Evolutionary conservation across 352 stramenopile genomes (phyloP).

Genomic region (Peronospora farinosa): DNA sequence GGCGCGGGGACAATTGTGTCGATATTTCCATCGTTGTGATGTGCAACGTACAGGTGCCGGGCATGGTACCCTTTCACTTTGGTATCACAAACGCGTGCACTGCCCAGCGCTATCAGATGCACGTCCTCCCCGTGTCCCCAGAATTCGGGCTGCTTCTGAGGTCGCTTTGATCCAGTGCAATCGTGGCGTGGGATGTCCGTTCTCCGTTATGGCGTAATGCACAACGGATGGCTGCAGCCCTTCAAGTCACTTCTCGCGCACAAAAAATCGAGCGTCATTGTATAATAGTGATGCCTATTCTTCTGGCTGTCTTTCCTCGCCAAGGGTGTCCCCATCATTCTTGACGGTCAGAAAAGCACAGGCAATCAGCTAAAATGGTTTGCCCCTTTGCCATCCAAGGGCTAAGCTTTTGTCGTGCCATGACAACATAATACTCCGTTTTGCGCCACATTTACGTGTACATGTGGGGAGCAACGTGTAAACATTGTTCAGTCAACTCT

Average conservation of each 20-base stretch:
- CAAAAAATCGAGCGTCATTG: neutral
- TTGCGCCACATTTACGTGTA: too few relatives aligned
- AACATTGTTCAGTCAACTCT: too few relatives aligned
- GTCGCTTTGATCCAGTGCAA: neutral
- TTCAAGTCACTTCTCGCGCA: constrained; percentile 1
- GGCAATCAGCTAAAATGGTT: constrained; percentile 4
- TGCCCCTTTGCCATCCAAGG: too few relatives aligned
- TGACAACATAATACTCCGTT: too few relatives aligned
- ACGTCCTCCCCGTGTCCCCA: too few relatives aligned
- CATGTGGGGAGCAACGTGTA: too few relatives aligned
- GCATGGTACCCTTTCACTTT: neutral
- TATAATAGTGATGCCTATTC: neutral
- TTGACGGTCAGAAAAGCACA: constrained; percentile 4
- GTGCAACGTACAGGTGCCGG: neutral
- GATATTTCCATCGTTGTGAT: constrained; percentile 1
- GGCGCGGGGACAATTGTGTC: neutral
- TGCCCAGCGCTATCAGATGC: too few relatives aligned
- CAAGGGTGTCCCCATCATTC: neutral
- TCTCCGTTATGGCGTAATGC: constrained; percentile 2
- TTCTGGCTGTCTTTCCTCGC: neutral
- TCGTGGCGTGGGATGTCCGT: constrained; percentile 8
- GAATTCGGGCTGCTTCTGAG: neutral
- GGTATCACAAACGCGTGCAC: neutral
- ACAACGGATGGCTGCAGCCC: constrained; percentile 15
- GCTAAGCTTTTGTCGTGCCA: too few relatives aligned